Conservation (phyloP, 108 stramenopile genomes). For the Nannochloropsis granulata region DNA sequence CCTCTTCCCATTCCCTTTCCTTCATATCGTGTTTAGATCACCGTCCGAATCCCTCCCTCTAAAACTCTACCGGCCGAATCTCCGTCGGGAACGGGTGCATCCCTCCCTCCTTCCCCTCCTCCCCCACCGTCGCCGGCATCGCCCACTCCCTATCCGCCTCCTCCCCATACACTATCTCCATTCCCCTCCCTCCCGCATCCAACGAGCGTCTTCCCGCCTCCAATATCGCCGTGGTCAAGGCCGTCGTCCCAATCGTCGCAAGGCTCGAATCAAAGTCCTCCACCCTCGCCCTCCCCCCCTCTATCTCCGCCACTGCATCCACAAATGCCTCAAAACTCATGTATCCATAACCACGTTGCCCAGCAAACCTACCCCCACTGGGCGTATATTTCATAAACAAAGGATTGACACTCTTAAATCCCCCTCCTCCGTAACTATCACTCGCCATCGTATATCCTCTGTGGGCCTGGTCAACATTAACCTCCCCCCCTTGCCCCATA, state of each 20-base stretch:
- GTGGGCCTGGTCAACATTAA: conserved; percentile 96
- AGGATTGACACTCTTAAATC: conserved; percentile 86
- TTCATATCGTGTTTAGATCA: too few species aligned
- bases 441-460: conserved; percentile 81
- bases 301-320: conserved; percentile 44
- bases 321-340: conserved; percentile 76
- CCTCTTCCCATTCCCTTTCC: too few species aligned
- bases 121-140: background rate
- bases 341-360: conserved; percentile 91
- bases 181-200: conserved; percentile 61
- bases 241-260: conserved; percentile 77
- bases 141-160: background rate
- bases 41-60: too few species aligned
- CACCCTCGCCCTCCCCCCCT: conserved; percentile 46
- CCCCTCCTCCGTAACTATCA: conserved; percentile 49
- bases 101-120: background rate
- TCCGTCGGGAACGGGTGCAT: background rate
- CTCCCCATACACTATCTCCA: conserved; percentile 69
- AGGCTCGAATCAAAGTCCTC: conserved; percentile 65
- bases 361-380: conserved; percentile 69
- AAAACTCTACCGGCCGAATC: background rate
- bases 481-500: conserved; percentile 89
- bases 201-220: conserved; percentile 85
- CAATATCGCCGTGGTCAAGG: conserved; percentile 91
- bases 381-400: conserved; percentile 99